phyloP scores from a whole-genome alignment of 371 early-diverging fungal genomes.

The Lichtheimia ornata region DNA sequence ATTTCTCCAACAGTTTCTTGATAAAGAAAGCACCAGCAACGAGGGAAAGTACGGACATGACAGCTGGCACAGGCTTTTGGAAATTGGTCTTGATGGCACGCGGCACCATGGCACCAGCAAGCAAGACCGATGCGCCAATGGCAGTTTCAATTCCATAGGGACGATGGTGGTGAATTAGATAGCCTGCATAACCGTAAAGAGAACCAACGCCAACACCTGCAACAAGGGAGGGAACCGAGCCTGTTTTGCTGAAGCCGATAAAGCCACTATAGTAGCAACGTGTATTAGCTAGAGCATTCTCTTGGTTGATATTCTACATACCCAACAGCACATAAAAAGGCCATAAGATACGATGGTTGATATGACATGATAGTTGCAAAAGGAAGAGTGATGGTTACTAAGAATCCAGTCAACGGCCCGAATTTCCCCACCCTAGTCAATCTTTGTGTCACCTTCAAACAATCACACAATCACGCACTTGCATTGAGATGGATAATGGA shows the following conservation, averaged over 20 bases:
- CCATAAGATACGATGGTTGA: slow-evolving; percentile 48
- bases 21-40: slow-evolving; percentile 52
- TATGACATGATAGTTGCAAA: slow-evolving; percentile 27
- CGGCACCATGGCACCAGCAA: slow-evolving; percentile 63
- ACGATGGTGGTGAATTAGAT: slow-evolving; percentile 60
- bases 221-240: slow-evolving; percentile 61
- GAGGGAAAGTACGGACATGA: slow-evolving; percentile 36
- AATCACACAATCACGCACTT: no score
- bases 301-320: slow-evolving; percentile 3
- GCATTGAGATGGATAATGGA: no score
- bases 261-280: slow-evolving; percentile 56
- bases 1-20: slow-evolving; percentile 46
- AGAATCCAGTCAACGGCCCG: no score
- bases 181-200: slow-evolving; percentile 60
- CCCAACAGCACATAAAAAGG: slow-evolving; percentile 38
- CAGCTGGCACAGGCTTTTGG: slow-evolving; percentile 48
- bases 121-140: slow-evolving; percentile 54
- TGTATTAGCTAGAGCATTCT: not conserved
- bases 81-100: slow-evolving; percentile 54
- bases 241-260: slow-evolving; percentile 58
- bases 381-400: not conserved
- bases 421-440: no score
- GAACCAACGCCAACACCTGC: slow-evolving; percentile 67
- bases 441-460: no score
- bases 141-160: slow-evolving; percentile 70